Evolutionary conservation across 2,329 filamentous ascomycete genomes (phyloP), one percentile per base, ranked within the genome.

Genomic region (Botrytis fragariae): DNA sequence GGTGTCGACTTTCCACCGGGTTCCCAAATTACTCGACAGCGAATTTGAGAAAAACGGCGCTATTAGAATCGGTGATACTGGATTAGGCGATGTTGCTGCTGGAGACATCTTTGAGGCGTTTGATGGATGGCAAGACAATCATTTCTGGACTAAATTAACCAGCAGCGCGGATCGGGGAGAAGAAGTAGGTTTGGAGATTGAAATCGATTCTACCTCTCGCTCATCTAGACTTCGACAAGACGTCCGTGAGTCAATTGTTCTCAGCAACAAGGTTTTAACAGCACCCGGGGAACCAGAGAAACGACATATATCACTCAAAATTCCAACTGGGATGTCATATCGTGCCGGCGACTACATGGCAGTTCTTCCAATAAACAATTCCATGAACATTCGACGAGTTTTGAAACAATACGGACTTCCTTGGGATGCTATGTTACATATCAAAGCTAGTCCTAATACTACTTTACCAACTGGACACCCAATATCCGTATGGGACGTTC

Each of bases 71-170:
- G 39, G 25, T 12, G 51, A 65, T 16, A 45, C 39, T 14, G 72
- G 72, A 16, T 48, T 71, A 2, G 67, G 65, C 22, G 67, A 73
- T 20, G 69, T 71, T 61, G 65, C 65, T 20, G 57, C n/a, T 39
- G 65, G 89, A 25, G 89, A 92, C 77, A 90, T 92, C 83, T 91
- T 93, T 76, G 87, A 87, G 73, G 88, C 90, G 73, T 90, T 93
- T 75, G 90, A 93, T 76, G 83, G 83, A 14, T 93, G 91, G 91
- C 86, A 90, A 75, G 90, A 93, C 75, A 84, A 85, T 1, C 79
- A 82, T 2, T 82, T 89, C 67, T 89, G 87, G 87, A 72, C 84
- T 4, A 75, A 72, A 25, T 69, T 79, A 25, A 75, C 75, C 25
- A 74, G 73, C 32, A 72, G 74, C 12, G 29, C 16, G 10, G 62